Base-by-base conservation (phyloP, 1,139 yeast species). In the Blastobotrys apis region DNA sequence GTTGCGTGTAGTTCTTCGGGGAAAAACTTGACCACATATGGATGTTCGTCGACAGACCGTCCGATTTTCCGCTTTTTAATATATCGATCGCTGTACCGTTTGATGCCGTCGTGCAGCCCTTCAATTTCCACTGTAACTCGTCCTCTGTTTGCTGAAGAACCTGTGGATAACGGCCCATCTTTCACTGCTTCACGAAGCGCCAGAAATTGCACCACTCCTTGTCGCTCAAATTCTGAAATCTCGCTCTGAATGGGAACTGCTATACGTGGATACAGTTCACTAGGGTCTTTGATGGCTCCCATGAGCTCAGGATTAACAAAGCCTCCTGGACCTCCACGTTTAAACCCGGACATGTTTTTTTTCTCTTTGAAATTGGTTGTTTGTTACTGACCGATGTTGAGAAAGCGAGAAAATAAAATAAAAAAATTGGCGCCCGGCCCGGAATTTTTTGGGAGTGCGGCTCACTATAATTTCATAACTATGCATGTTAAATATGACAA, bases 101-200 rank as follows among this genome's bases (percentile, higher is more conserved):
- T 55, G 34, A 67, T 58, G 16, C 64, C 64, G 42, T 66, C 70
- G 5, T 52, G 15, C 49, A 45, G 39, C 23, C 53, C 53, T 29
- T 62, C 66, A 20, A 59, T 48, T 41, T 59, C 65, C 17, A 62
- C 55, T 16, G 52, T 52, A 48, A 54, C 58, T 30, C 49, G 47
- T 16, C 53, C 56, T 35, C 47, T 49, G 30, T 48, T 42, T 21
- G 49, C 42, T 29, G 49, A 48, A n/a, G 77, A 66, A 0, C 94
- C 95, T 0, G 94, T 79, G 59, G 72, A 84, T 50, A 88, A 82
- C 0, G 94, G 85, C 0, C 95, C 90, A 49, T 84, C 86, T 39
- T 74, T 72, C 59, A 87, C 71, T 20, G 78, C 65, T 23, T 72
- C 73, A 35, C 75, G 65, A 50, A 84, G 74, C 47, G 78, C 74